Evolutionary conservation across 768 basidiomycete genomes (phyloP), one percentile per base, ranked within the genome.

Genomic region (Phlegmacium glaucopus): DNA sequence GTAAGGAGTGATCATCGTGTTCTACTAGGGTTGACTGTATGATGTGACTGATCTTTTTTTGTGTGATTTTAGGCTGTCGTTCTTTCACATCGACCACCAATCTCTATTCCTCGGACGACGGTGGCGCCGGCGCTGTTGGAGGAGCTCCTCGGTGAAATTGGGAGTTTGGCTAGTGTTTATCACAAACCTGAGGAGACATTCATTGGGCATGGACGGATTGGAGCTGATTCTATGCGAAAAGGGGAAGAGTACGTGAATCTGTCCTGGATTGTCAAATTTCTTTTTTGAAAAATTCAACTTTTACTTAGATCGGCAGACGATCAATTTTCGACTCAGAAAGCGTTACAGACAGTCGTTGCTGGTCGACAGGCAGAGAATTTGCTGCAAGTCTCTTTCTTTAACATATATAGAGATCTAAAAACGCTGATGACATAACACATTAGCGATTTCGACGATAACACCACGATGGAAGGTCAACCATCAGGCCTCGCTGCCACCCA

Each of bases 161-260:
- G 91, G 1, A 83, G 79, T 37, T 70, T 98, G 15, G 91, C 93
- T 5, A 95, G 93, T 61, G 93, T 95, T 2, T 99, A 99, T 62
- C 96, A 99, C 71, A 97, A 96, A 65, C 96, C 96, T 0, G 85
- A 84, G 29, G 90, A 93, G 62, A 97, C 96, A 0, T 99, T 99
- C 59, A 82, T 99, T 47, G 96, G 95, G 0, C 83, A 83, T 54
- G 95, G 96, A 7, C 78, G 94, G 40, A 75, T 97, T 47, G 87
- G 92, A 7, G 90, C 83, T 0, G 91, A 94, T 55, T 74, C 87
- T 6, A 73, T 94, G 55, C 80, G 82, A 53, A 85, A 77, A 65
- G 80, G 72, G 46, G 57, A 65, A 45, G 85, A 85, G 83, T 85
- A 49, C 30, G 83, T 71, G 25, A 48, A 25, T 48, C 40, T 43